Base-by-base conservation (phyloP, 148 eudicot genomes). In the Camellia japonica region DNA sequence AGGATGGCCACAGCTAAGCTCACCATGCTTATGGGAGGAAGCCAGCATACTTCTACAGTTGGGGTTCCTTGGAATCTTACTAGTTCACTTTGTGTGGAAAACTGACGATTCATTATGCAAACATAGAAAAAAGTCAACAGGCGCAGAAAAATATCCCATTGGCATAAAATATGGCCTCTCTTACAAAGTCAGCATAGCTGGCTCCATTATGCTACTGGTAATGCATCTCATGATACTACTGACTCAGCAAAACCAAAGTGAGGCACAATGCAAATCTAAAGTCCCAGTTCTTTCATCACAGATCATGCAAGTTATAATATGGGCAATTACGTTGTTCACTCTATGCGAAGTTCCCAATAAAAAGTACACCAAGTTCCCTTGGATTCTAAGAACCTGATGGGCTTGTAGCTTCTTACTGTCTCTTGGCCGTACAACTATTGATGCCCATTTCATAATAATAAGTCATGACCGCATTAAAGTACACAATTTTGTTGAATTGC, bases 381-480 rank as follows among this genome's bases (percentile, higher is more conserved):
- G 90, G 83, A 74, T 91, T 80, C 20, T 93, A 41, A 90, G 93
- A 84, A 52, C 85, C 47, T 95, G 98, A 95, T 95, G 95, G 97
- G 54, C 85, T 23, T 88, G 77, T 76, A 91, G 87, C 75, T 93
- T 95, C 85, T 74, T 93, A 55, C 71, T 93, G 55, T 85, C 90
- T 46, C 88, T 85, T 20, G 76, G 83, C 43, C 81, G 80, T 42
- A 65, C 84, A 47, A 78, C 84, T 72, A 64, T 89, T 58, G 88
- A 84, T 84, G 87, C 71, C 67, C 87, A 83, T 58, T 78, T 69
- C 41, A 51, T 80, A 49, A 9, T 87, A 62, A 79, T 62, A 14
- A 79, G 80, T 52, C 87, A 88, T 38, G 84, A 85, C 2, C 30
- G 82, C n/a, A 75, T 89, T 4, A 74, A 75, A 58, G 46, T 89